Evolutionary conservation across 1,284 basidiomycete species (phyloP).

Genomic region (Porphyrellus sp.): DNA sequence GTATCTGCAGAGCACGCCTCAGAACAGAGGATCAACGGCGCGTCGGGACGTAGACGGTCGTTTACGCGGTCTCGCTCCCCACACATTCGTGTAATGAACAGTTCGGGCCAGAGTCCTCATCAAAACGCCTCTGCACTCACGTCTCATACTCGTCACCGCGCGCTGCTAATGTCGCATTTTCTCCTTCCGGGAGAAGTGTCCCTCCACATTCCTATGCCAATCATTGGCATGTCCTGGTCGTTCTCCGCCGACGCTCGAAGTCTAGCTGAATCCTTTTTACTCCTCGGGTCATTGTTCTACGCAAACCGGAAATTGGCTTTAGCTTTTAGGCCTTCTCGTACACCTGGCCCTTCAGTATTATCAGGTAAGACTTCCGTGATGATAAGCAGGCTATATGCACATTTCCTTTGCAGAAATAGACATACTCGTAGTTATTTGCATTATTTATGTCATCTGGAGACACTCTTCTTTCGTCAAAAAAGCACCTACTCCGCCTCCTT

Average conservation of each 20-base stretch:
- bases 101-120: constrained; percentile 22
- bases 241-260: constrained; percentile 29
- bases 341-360: constrained; percentile 14
- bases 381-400: constrained; percentile 7
- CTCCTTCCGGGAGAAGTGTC: constrained; percentile 29
- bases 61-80: constrained; percentile 29
- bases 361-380: constrained; percentile 26
- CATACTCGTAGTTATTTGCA: constrained; percentile 52
- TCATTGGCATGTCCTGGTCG: constrained; percentile 15
- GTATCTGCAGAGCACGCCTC: constrained; percentile 11
- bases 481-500: constrained; percentile 15
- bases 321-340: constrained; percentile 4
- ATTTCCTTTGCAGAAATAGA: constrained; percentile 50
- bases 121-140: constrained; percentile 10
- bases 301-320: constrained; percentile 28
- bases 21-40: constrained; percentile 23
- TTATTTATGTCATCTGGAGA: constrained; percentile 63
- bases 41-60: constrained; percentile 17
- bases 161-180: constrained; percentile 1
- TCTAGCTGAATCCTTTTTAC: constrained; percentile 27
- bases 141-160: constrained; percentile 28
- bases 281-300: constrained; percentile 33
- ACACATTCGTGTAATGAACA: constrained; percentile 15
- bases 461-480: constrained; percentile 45
- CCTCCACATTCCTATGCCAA: constrained; percentile 19